Base-by-base conservation (phyloP, 495 filamentous ascomycete genomes). In the Penicillium paradoxum region DNA sequence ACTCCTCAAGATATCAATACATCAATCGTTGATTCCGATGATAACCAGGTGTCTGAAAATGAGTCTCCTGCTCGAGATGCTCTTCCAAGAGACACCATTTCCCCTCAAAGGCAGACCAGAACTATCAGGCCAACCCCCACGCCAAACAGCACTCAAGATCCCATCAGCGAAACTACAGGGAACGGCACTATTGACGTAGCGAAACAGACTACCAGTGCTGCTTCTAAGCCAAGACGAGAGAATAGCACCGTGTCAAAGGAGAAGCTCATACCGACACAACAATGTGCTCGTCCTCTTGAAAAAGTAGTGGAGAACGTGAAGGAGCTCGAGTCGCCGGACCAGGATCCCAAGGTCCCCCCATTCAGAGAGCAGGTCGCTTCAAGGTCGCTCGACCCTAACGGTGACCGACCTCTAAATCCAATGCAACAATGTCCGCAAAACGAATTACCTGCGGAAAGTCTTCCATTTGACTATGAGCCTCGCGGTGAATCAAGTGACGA, bases 401-500 rank as follows among this genome's bases (percentile, higher is more conserved):
- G 21, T 18, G 37, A 24, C 7, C 37, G 27, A 24, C 14, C 27
- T 17, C 18, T n/a, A 43, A 25, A 5, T 9, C 1, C 21, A 32
- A 43, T 11, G 9, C 38, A 34, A 18, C 4, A 36, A 13, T 0
- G 13, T 6, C 24, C 0, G 11, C 38, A 19, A 6, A 14, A 32
- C 1, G 17, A 42, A 34, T 4, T 4, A 7, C 9, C 11, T 7
- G 5, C 19, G 0, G 14, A 2, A 34, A 22, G 7, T 1, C 25
- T 7, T 4, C 8, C 21, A 7, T 6, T 24, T 8, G 3, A 0
- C 4, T 30, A 38, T 17, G 21, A 41, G 10, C 3, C 46, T 46
- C 17, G 3, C 5, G 17, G 10, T 7, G 34, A 29, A 65, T 47
- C 62, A 50, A 57, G 57, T 49, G 55, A 54, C 29, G 38, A 51